Conservation (phyloP, 805 yeast species). For the Wickerhamomyces subpelliculosus region DNA sequence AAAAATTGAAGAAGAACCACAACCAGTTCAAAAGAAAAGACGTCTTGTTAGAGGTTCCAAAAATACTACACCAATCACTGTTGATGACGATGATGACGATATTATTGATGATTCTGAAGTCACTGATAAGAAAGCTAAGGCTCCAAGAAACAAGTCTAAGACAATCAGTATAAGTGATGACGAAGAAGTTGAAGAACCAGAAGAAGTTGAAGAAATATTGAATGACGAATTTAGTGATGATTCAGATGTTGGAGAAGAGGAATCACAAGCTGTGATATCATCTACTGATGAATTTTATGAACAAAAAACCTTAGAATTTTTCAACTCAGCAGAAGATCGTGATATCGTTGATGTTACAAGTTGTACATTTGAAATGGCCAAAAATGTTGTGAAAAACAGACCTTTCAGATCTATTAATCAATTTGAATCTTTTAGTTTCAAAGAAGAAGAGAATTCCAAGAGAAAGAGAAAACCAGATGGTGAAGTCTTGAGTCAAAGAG, state of each 20-base stretch:
- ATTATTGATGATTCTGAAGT: slow-evolving; percentile 12
- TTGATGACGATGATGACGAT: slow-evolving; percentile 20
- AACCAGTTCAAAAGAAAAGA: slow-evolving; percentile 26
- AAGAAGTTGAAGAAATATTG: slow-evolving; percentile 33
- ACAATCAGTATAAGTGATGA: neutral
- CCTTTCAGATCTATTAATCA: slow-evolving; percentile 59
- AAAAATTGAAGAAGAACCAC: slow-evolving; percentile 8
- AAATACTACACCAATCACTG: slow-evolving; percentile 11
- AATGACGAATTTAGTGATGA: slow-evolving; percentile 39
- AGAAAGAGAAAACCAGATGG: slow-evolving; percentile 54
- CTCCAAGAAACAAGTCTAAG: slow-evolving; percentile 1
- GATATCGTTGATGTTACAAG: slow-evolving; percentile 80
- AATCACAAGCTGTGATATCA: slow-evolving; percentile 22
- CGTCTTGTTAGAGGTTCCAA: slow-evolving; percentile 33
- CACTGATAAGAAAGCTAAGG: too few relatives aligned
- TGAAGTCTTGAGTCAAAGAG: slow-evolving; percentile 63
- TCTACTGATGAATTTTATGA: slow-evolving; percentile 39
- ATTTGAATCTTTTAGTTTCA: slow-evolving; percentile 52
- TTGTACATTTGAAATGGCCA: slow-evolving; percentile 60
- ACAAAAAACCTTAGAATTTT: slow-evolving; percentile 61
- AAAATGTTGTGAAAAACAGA: slow-evolving; percentile 53
- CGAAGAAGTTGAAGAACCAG: slow-evolving; percentile 32
- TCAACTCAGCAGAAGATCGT: slow-evolving; percentile 67
- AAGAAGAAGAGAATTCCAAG: slow-evolving; percentile 26
- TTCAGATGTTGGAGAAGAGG: slow-evolving; percentile 36